Base-by-base conservation (phyloP, 208 protist species). In the Leishmania tropica region DNA sequence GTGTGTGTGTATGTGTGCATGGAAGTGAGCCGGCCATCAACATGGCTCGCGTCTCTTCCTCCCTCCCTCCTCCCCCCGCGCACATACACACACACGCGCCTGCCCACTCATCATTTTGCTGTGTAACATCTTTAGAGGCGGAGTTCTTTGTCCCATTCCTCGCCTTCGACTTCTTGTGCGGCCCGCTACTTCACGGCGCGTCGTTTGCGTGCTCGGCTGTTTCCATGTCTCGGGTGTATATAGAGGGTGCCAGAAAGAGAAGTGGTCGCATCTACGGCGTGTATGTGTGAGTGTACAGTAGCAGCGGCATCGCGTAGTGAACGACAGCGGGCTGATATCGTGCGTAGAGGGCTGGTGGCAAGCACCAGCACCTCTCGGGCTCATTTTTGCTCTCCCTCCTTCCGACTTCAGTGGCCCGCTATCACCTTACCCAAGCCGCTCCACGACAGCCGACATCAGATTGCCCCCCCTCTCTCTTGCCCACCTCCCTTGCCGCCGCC, bases 1-100 rank as follows among this genome's bases (percentile, higher is more conserved):
- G 71, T 72, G 54, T 70, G 48, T 54, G 53, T 83, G 60, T 80
- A 60, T 82, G 28, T 42, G 31, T 78, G 76, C 3, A 2, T 13
- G 8, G 11, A 11, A 28, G 51, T 64, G 73, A 3, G 51, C 42
- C 11, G 21, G 13, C 37, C 65, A 71, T 71, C 65, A 47, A 2
- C 24, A 35, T 45, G 37, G 3, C 19, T 6, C 37, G 31, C 15
- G 37, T 45, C 37, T 17, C 37, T 35, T 35, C 37, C 37, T 28
- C 65, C 15, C 31, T 71, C 15, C 37, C 13, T 45, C 6, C 65
- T 28, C 2, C 5, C 5, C 31, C 11, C 31, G 31, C 35, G 64
- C 56, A 13, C 56, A 60, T 6, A 54, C 51, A 54, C 51, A 54
- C 51, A 21, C 0, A 21, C 17, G 5, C 51, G 5, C 51, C 51